Evolutionary conservation across 225 moss, liverwort and hornwort genomes (phyloP).

Genomic region (Pleurozium schreberi): DNA sequence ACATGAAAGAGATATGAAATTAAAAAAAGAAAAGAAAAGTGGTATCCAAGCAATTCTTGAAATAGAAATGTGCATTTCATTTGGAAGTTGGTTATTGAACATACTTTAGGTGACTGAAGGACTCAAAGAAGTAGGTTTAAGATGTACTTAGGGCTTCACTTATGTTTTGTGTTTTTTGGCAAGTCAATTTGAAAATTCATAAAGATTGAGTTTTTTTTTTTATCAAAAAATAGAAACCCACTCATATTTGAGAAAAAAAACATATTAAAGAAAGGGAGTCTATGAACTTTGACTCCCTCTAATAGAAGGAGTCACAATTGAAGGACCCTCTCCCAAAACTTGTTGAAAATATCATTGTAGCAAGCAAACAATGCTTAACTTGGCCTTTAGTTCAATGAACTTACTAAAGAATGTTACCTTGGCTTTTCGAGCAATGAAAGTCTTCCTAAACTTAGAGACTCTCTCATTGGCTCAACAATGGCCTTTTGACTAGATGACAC

Average conservation of each 20-base stretch:
- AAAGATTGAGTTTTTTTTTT: background rate
- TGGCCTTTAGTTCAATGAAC: background rate
- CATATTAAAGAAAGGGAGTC: too few relatives aligned
- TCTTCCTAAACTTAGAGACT: fast-evolving
- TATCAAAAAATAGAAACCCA: background rate
- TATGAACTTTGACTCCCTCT: background rate
- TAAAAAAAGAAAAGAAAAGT: background rate
- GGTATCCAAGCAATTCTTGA: fast-evolving
- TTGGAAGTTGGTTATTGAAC: background rate
- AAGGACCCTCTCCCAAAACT: fast-evolving
- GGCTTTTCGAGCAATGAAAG: fast-evolving
- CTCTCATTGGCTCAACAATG: too few relatives aligned
- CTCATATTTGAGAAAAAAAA: too few relatives aligned
- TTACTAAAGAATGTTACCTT: fast-evolving
- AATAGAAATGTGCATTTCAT: too few relatives aligned
- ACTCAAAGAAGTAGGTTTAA: background rate
- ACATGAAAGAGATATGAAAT: background rate
- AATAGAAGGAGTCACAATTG: background rate
- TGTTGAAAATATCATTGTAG: fast-evolving
- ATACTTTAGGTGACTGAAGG: background rate
- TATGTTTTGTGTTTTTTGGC: background rate
- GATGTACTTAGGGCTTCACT: background rate
- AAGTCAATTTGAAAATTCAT: background rate
- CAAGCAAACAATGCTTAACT: too few relatives aligned
- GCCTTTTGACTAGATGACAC: background rate